phyloP scores from a whole-genome alignment of 352 stramenopile species.

The Phytophthora foliorum region DNA sequence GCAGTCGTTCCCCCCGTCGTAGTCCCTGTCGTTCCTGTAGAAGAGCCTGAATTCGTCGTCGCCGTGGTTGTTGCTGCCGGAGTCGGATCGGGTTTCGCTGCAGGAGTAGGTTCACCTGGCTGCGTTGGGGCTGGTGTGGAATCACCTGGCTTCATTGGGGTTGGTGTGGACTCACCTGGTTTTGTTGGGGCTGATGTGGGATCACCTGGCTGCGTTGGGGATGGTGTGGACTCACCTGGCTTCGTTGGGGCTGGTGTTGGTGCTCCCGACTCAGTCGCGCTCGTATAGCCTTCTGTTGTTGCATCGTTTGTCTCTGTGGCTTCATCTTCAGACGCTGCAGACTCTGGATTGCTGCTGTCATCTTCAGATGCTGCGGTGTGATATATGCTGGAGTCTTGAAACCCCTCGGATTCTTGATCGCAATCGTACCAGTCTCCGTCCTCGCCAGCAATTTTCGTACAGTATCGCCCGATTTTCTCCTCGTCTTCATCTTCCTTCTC shows the following conservation, averaged over 20 bases:
- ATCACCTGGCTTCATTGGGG: background rate
- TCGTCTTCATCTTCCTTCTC: background rate
- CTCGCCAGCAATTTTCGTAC: background rate
- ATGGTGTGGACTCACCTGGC: background rate
- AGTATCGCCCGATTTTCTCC: background rate
- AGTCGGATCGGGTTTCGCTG: background rate
- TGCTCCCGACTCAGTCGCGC: no score
- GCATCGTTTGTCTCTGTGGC: no score
- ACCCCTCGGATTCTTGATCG: background rate
- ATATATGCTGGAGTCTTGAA: background rate
- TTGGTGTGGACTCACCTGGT: slow-evolving; percentile 10
- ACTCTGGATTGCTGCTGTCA: background rate
- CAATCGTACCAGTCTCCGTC: slow-evolving; percentile 9
- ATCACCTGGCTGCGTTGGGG: background rate
- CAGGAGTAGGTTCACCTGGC: background rate
- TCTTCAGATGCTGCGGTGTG: background rate
- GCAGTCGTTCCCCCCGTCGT: background rate
- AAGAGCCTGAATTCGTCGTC: background rate
- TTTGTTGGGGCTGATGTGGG: background rate
- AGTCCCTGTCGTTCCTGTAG: slow-evolving; percentile 7
- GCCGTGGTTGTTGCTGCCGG: background rate
- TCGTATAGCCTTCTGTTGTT: no score
- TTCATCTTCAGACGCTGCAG: no score
- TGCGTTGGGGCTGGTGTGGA: background rate
- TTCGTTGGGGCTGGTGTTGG: background rate